Evolutionary conservation across 768 basidiomycete genomes (phyloP), one percentile per base, ranked within the genome.

Genomic region (Amanita inopinata): DNA sequence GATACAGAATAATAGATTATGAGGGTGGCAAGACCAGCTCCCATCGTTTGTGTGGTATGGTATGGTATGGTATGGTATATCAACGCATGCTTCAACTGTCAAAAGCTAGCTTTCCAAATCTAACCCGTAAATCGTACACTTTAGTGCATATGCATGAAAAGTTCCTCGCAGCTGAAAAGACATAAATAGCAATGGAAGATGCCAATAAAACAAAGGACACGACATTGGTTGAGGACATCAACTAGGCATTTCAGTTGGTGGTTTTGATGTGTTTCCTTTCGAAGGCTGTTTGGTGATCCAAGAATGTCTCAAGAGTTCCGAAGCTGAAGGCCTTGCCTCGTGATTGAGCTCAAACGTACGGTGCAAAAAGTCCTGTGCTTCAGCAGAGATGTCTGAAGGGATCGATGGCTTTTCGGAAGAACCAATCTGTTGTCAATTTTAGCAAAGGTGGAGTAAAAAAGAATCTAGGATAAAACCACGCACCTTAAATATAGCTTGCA

Each of bases 401-500:
- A 88, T 88, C 2, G 81, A 67, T 0, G 96, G 93, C 55, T 82
- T 81, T 8, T 85, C 83, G 9, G 80, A 85, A 11, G 89, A 87
- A 4, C 94, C 94, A 55, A 99, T 97, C 90, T 97, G 50, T 12
- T 17, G 14, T 22, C 41, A 18, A 15, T 27, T 32, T 38, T 4
- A 45, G 14, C 3, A 32, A 11, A 37, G 17, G 38, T 38, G 20
- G 17, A 22, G n/a, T 6, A n/a, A 33, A 19, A 11, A 10, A 15
- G 24, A 12, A 24, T n/a, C n/a, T n/a, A 1, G 32, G 20, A 25
- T 39, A 24, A 34, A 22, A 33, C 27, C 9, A 51, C 57, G 30
- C 46, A 89, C 93, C 71, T 91, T 89, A 72, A 96, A 99, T 49
- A 99, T 96, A 31, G 94, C 96, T 63, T 98, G 96, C 93, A 97